These are phyloP conservation scores for Verticillium dahliae DNA, from an alignment of 2,329 filamentous ascomycete species.

Conservation along the genomic window DNA sequence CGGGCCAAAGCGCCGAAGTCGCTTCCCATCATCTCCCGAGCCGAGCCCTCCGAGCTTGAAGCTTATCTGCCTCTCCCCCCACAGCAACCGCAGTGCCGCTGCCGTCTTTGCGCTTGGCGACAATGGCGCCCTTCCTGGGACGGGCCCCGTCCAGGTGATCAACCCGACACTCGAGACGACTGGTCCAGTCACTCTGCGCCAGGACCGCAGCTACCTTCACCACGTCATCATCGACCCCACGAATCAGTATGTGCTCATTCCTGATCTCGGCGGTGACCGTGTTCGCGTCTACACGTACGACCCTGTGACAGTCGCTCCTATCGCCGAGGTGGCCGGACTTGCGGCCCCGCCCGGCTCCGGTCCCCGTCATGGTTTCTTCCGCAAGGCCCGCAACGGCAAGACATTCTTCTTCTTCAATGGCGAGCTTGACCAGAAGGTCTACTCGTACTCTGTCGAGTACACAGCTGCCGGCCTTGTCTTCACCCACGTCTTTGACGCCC, in stretches of 20 bases:
- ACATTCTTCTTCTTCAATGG: slow-evolving; percentile 14
- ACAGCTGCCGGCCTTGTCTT: slow-evolving; percentile 11
- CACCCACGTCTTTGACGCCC: slow-evolving; percentile 12
- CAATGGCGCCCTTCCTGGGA: slow-evolving; percentile 10
- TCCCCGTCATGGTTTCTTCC: slow-evolving; percentile 14
- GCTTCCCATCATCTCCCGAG: neutral
- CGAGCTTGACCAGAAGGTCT: slow-evolving; percentile 13
- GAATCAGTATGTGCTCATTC: slow-evolving; percentile 8
- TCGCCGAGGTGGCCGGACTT: slow-evolving; percentile 10
- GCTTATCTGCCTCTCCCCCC: slow-evolving; percentile 2
- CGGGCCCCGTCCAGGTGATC: slow-evolving; percentile 11
- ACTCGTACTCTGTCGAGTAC: slow-evolving; percentile 15
- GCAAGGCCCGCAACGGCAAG: slow-evolving; percentile 9
- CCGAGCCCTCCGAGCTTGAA: neutral
- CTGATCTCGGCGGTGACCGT: slow-evolving; percentile 9
- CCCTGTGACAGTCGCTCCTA: slow-evolving; percentile 8
- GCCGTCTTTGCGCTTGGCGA: slow-evolving; percentile 10
- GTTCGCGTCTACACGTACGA: slow-evolving; percentile 11
- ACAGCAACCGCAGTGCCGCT: slow-evolving; percentile 10
- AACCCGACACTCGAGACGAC: slow-evolving; percentile 11
- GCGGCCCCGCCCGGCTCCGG: slow-evolving; percentile 10
- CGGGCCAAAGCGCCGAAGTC: neutral
- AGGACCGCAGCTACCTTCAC: slow-evolving; percentile 10
- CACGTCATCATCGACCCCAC: slow-evolving; percentile 10
- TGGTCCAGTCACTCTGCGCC: slow-evolving; percentile 8